Conservation (phyloP, 768 basidiomycete species). For the Myochromella boudieri region DNA sequence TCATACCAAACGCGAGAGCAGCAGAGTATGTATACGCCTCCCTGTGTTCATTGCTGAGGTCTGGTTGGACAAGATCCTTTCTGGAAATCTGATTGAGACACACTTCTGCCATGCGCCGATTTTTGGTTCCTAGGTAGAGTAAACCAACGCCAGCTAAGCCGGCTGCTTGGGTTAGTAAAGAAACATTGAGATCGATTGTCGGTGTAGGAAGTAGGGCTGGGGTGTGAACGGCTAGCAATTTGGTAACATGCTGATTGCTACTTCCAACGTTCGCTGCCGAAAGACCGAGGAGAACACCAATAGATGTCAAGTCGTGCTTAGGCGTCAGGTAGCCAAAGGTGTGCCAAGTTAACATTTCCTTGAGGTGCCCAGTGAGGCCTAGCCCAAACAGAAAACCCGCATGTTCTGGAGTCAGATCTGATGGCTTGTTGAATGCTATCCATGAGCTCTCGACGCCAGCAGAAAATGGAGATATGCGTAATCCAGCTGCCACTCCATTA, state of each 20-base stretch:
- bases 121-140: slow-evolving; percentile 84
- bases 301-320: slow-evolving; percentile 94
- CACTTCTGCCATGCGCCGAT: slow-evolving; percentile 91
- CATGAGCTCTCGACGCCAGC: slow-evolving; percentile 86
- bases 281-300: slow-evolving; percentile 91
- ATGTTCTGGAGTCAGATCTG: slow-evolving; percentile 87
- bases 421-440: slow-evolving; percentile 94
- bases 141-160: slow-evolving; percentile 87
- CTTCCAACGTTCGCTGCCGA: slow-evolving; percentile 88
- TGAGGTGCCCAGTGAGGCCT: slow-evolving; percentile 89
- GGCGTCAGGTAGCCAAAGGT: slow-evolving; percentile 94
- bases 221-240: slow-evolving; percentile 88
- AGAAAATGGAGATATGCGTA: slow-evolving; percentile 78
- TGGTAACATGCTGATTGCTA: slow-evolving; percentile 85
- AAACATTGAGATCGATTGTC: slow-evolving; percentile 85
- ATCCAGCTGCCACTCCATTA: slow-evolving; percentile 90
- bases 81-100: slow-evolving; percentile 83
- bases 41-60: slow-evolving; percentile 83
- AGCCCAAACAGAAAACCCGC: slow-evolving; percentile 96
- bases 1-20: slow-evolving; percentile 91
- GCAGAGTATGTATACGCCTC: slow-evolving; percentile 91
- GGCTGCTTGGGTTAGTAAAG: slow-evolving; percentile 86
- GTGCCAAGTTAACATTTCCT: slow-evolving; percentile 90
- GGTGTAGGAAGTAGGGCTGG: slow-evolving; percentile 89
- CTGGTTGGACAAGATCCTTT: slow-evolving; percentile 74